Evolutionary conservation across 2,329 filamentous ascomycete species (phyloP).

Genomic region (Colletotrichum sp.): DNA sequence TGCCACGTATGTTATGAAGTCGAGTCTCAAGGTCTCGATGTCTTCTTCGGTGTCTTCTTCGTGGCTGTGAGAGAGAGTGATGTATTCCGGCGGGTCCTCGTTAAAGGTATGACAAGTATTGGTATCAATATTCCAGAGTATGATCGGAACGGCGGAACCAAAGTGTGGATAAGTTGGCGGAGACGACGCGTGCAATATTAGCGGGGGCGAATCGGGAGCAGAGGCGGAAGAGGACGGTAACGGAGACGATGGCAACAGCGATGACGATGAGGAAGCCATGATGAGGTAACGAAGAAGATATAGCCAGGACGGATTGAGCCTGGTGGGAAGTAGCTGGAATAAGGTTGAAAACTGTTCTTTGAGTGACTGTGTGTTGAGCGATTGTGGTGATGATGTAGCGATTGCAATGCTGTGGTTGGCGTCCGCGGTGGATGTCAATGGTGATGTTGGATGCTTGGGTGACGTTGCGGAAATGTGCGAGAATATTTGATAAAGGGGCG

Average conservation of each 20-base stretch:
- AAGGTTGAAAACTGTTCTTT: background rate
- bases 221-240: background rate
- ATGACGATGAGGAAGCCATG: background rate
- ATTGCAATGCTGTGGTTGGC: background rate
- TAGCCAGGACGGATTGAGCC: background rate
- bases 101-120: background rate
- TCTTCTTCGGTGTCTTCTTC: background rate
- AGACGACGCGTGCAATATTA: background rate
- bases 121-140: background rate
- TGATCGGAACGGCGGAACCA: background rate
- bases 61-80: background rate
- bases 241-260: background rate
- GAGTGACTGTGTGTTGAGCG: background rate
- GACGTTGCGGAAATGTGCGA: background rate
- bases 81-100: background rate
- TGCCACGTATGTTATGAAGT: background rate
- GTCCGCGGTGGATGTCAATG: background rate
- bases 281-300: background rate
- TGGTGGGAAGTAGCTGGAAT: background rate
- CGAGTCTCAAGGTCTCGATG: background rate
- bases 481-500: background rate
- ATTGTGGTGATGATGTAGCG: background rate
- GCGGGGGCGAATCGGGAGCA: background rate
- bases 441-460: background rate
- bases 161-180: background rate